Base-by-base conservation (phyloP, 305 asterid genomes). In the Solanum hybrid region DNA sequence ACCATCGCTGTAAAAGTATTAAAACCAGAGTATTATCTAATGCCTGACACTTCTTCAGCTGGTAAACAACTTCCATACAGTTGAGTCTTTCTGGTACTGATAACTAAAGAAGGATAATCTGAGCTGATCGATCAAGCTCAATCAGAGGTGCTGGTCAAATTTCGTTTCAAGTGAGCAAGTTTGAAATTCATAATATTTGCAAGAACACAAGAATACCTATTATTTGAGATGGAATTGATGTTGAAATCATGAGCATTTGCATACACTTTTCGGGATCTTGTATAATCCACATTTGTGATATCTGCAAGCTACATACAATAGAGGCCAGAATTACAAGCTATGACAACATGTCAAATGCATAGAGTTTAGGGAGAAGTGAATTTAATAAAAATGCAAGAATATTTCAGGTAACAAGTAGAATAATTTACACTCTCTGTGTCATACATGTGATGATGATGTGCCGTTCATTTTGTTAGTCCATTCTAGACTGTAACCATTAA, bases 211-310 rank as follows among this genome's bases (percentile, higher is more conserved):
- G 4, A 17, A 19, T 91, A 96, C 99, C 99, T 95, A 91, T 96
- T 96, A 40, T 94, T 93, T 78, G 98, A 96, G 92, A 95, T 91
- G 64, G 98, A 95, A 94, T 95, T 94, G 86, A 95, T 71, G 89
- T 93, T 95, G 93, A 95, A 96, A 92, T 95, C 98, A 91, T 96
- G 99, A 91, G 99, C 97, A 91, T 95, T 94, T 4, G 96, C 93
- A 90, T 94, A 95, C 87, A 93, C 95, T 91, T 91, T 95, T 91
- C 95, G 94, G 91, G 97, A 94, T 91, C 91, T 95, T 89, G 96
- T 93, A 89, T 86, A 91, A 90, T 92, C 78, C 76, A 93, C 91
- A 93, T 94, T 96, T 90, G 92, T 92, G 69, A 92, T 88, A 91
- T 90, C 89, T 87, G 92, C 88, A 90, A 91, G 90, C 97, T 95